Base-by-base conservation (phyloP, 805 yeast species). In the Ogataea angusta region DNA sequence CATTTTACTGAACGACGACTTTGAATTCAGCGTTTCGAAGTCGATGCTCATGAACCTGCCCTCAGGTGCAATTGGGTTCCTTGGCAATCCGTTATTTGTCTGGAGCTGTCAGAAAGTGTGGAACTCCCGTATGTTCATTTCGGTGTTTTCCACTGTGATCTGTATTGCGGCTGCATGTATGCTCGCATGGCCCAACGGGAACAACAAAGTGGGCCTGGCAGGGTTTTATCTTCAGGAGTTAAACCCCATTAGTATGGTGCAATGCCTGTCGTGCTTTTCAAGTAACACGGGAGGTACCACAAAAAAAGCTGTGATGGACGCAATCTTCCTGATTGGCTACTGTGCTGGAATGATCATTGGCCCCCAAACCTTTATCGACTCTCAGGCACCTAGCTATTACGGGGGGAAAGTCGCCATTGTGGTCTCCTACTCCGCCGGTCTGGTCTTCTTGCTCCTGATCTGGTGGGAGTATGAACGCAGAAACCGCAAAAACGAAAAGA, bases 261-360 rank as follows among this genome's bases (percentile, higher is more conserved):
- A 60, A 30, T 27, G 46, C 13, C 36, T 50, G 12, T 50, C 58
- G 8, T 41, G 42, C 39, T 42, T 43, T 22, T 35, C 46, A 13
- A 59, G 60, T 28, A 57, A 82, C 55, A 83, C 59, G 75, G 80
- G 35, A 5, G 43, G 43, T 3, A 18, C 30, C 28, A 40, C 43
- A 10, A 40, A 40, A n/a, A 40, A 40, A 52, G 66, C 73, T 46
- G 67, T 73, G 6, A 70, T 75, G 13, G 72, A 73, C 34, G 78
- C 80, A 3, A 58, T 75, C 22, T 70, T 72, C 31, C 67, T 82
- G 61, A 67, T 82, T 40, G 78, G 76, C 4, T 83, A 80, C 53
- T 78, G 85, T 36, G 72, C 74, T 30, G 85, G 86, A 12, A 77
- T 80, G 52, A 62, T 82, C 33, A 71, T 79, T 40, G 89, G 89